These are phyloP conservation scores for Aspergillus ostianus DNA, from an alignment of 495 filamentous ascomycete genomes.

Conservation along the genomic window DNA sequence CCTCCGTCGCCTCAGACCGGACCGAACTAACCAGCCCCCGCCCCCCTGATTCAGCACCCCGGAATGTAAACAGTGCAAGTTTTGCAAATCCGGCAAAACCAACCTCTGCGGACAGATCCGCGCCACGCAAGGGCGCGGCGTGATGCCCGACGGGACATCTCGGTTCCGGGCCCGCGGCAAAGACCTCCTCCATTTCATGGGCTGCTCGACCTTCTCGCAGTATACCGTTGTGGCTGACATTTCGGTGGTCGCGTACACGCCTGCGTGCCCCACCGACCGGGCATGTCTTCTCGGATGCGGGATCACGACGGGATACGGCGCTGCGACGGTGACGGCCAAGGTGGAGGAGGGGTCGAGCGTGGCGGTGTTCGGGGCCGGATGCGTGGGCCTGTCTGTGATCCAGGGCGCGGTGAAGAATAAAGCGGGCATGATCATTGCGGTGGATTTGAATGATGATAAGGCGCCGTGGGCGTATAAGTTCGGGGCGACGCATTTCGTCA, in stretches of 20 bases:
- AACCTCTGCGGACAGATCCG: slow-evolving; percentile 99
- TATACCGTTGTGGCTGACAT: slow-evolving; percentile 99
- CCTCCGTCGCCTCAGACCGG: neutral
- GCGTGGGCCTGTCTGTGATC: slow-evolving; percentile 90
- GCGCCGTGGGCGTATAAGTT: slow-evolving; percentile 92
- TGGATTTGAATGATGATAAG: slow-evolving; percentile 91
- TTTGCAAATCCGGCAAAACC: slow-evolving; percentile 98
- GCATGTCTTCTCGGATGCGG: slow-evolving; percentile 95
- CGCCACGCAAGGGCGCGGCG: slow-evolving; percentile 89
- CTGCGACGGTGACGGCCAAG: slow-evolving; percentile 86
- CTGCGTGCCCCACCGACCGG: slow-evolving; percentile 90
- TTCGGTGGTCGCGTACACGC: slow-evolving; percentile 90
- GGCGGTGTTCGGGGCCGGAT: slow-evolving; percentile 95
- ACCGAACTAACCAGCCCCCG: neutral
- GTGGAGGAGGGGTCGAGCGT: slow-evolving; percentile 86
- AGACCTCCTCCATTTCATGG: slow-evolving; percentile 98
- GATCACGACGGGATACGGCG: slow-evolving; percentile 98
- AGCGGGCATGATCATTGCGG: slow-evolving; percentile 87
- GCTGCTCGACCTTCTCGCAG: slow-evolving; percentile 96
- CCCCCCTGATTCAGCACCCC: slow-evolving; percentile 78
- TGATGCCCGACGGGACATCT: slow-evolving; percentile 97
- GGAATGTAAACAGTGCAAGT: slow-evolving; percentile 97
- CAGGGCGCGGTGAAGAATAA: slow-evolving; percentile 90
- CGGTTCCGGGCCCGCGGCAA: slow-evolving; percentile 93
- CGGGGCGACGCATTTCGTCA: slow-evolving; percentile 95